Percentiles rank a stretch among this genome's conserved stretches.
Conservation (phyloP, 306 rosid species). For the Sesbania bispinosa region DNA sequence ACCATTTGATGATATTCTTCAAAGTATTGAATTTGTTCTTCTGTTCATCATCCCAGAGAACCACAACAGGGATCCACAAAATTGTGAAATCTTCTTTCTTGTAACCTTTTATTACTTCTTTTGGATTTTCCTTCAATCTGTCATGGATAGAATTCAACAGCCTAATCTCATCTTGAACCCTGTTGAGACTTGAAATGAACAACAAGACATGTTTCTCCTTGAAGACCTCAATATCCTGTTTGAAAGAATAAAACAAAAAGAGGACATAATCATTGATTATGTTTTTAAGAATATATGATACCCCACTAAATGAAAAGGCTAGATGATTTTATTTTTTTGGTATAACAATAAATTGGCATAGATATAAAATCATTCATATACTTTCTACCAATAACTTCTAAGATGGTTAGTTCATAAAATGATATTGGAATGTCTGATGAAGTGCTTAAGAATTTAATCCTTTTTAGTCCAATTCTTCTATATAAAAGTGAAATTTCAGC, state of each 20-base stretch:
- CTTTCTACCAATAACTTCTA: too few relatives aligned
- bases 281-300: not conserved
- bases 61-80: conserved; percentile 31
- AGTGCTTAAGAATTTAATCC: too few relatives aligned
- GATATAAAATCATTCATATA: too few relatives aligned
- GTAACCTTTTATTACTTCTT: not conserved
- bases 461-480: too few relatives aligned
- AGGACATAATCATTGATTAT: not conserved
- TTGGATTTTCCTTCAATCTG: conserved; percentile 23
- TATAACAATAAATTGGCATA: not conserved
- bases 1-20: conserved; percentile 25
- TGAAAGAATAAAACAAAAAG: not conserved
- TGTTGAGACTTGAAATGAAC: conserved; percentile 32
- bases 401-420: too few relatives aligned
- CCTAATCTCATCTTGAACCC: conserved; percentile 31
- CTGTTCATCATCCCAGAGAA: not conserved
- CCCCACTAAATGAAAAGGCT: not conserved
- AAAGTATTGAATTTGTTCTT: not conserved
- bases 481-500: too few relatives aligned
- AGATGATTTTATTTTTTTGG: not conserved
- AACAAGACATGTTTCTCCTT: conserved; percentile 18
- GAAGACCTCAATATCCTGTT: conserved; percentile 33
- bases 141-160: conserved; percentile 31
- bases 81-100: conserved; percentile 38
- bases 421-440: too few relatives aligned